Conservation (phyloP, 345 rosid species). For the Pugionium cornutum region DNA sequence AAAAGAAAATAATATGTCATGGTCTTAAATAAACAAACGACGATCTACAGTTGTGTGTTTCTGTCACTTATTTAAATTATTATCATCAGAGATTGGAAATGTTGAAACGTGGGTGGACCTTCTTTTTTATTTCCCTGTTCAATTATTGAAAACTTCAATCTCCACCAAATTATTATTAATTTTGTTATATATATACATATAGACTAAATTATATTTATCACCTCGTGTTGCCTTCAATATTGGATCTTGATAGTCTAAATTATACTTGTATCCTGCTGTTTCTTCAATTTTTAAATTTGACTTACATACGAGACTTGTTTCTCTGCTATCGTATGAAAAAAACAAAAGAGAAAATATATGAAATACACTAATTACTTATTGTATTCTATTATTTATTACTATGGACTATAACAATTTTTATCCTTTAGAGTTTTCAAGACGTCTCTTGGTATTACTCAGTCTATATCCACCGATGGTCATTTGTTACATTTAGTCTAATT, state of each 20-base stretch:
- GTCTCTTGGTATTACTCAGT: conserved; percentile 3
- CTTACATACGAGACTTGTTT: not conserved
- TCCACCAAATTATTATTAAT: conserved; percentile 3
- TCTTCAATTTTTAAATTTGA: not conserved
- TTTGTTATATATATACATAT: not conserved
- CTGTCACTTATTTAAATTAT: conserved; percentile 22
- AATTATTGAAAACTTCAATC: conserved; percentile 30
- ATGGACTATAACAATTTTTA: not conserved
- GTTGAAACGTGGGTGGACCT: conserved; percentile 39
- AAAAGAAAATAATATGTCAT: not conserved
- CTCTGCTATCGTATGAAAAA: not conserved
- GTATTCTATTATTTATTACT: no score
- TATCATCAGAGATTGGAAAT: conserved; percentile 30
- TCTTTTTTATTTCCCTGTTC: not conserved
- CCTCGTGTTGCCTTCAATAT: conserved; percentile 10
- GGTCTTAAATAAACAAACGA: conserved; percentile 28
- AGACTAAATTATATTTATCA: not conserved
- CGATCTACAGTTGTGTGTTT: conserved; percentile 19
- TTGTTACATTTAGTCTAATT: conserved; percentile 7
- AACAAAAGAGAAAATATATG: not conserved
- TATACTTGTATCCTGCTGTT: not conserved
- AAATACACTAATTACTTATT: no score
- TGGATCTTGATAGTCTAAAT: conserved; percentile 20
- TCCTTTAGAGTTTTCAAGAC: conserved; percentile 7
- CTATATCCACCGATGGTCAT: conserved; percentile 22